These are phyloP conservation scores for Coemansia sp. DNA, from an alignment of 192 early-diverging fungal species.

Conservation along the genomic window DNA sequence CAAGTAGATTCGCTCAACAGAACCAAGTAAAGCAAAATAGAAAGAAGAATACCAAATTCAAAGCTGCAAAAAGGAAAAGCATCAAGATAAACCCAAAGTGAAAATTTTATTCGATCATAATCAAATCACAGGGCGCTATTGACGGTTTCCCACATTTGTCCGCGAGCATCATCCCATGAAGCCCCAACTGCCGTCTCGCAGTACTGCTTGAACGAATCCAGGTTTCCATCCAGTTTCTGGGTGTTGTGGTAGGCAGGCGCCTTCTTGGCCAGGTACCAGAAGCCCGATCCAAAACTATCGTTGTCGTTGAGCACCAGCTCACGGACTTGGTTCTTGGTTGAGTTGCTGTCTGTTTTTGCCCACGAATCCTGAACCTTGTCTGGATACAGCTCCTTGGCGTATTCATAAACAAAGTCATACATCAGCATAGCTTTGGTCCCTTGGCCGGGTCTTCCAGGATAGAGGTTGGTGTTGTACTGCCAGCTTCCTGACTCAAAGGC, in stretches of 20 bases:
- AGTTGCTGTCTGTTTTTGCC: background rate
- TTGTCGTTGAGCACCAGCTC: conserved; percentile 37
- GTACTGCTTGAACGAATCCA: conserved; percentile 42
- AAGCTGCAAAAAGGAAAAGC: background rate
- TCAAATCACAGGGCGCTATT: conserved; percentile 21
- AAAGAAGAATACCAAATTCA: background rate
- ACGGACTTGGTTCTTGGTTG: conserved; percentile 29
- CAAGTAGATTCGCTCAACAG: background rate
- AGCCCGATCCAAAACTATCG: conserved; percentile 51
- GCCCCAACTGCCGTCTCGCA: conserved; percentile 29
- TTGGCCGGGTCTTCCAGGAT: conserved; percentile 15
- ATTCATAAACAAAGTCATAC: conserved; percentile 24
- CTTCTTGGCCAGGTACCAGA: conserved; percentile 40
- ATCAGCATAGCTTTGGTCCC: conserved; percentile 38
- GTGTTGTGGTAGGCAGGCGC: conserved; percentile 23
- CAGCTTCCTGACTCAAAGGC: conserved; percentile 32
- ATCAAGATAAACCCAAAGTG: background rate
- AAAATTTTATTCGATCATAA: background rate
- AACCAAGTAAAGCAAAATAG: no score
- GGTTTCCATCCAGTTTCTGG: conserved; percentile 28
- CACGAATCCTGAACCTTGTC: background rate
- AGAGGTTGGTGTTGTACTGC: conserved; percentile 35
- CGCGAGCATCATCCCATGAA: conserved; percentile 16
- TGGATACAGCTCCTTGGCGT: conserved; percentile 25
- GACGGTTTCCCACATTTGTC: conserved; percentile 26